Conservation (phyloP, 2,329 filamentous ascomycete genomes). For the Cladorrhinum sp. region DNA sequence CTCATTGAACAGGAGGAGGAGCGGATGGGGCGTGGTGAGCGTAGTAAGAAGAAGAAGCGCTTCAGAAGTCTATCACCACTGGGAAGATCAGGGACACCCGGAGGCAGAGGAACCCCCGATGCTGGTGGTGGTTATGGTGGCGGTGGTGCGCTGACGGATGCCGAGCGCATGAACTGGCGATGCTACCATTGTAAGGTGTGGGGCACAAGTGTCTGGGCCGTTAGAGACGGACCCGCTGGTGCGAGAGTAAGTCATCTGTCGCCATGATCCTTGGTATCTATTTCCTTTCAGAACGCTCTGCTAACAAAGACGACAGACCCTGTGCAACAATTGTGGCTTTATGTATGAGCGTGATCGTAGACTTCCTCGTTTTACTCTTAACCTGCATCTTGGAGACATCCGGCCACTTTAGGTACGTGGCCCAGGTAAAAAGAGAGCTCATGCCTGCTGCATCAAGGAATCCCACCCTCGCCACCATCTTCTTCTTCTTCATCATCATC, state of each 20-base stretch:
- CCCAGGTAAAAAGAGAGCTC: constrained; percentile 1
- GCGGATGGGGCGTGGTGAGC: constrained; percentile 84
- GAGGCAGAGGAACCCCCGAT: constrained; percentile 77
- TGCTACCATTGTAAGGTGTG: constrained; percentile 85
- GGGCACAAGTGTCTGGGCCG: constrained; percentile 91
- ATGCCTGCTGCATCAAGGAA: neutral
- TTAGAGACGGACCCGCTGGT: constrained; percentile 83
- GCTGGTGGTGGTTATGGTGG: constrained; percentile 62
- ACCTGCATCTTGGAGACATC: constrained; percentile 53
- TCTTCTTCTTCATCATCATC: too few species aligned
- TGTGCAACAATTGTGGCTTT: constrained; percentile 92
- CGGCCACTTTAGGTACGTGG: constrained; percentile 27
- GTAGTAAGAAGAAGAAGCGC: constrained; percentile 91
- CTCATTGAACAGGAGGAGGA: constrained; percentile 65
- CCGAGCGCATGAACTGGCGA: constrained; percentile 79
- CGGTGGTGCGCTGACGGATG: constrained; percentile 64
- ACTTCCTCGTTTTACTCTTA: constrained; percentile 72
- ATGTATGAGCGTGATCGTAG: constrained; percentile 83
- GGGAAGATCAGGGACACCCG: constrained; percentile 64
- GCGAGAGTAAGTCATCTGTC: constrained; percentile 62
- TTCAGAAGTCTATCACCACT: constrained; percentile 85
- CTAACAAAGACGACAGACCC: constrained; percentile 52
- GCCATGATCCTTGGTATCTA: constrained; percentile 8
- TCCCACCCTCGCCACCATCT: neutral
- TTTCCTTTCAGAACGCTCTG: neutral